These are phyloP conservation scores for Triticum dicoccoides DNA, from an alignment of 176 grass and related monocot species.

Conservation along the genomic window DNA sequence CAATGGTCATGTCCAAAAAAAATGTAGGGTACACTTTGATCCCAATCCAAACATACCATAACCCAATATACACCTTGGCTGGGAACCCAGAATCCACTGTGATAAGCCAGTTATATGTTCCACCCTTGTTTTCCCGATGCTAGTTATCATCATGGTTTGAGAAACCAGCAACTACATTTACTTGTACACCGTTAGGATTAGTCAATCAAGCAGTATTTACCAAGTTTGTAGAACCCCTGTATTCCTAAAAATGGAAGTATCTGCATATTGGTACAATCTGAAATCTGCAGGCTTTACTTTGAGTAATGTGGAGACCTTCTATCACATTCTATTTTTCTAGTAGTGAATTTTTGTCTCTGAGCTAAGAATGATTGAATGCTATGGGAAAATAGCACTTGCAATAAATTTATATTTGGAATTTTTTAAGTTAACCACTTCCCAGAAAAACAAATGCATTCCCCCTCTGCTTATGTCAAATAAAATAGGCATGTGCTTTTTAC, in stretches of 20 bases:
- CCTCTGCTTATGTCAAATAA: not conserved
- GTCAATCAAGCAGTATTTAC: not conserved
- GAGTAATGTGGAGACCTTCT: not conserved
- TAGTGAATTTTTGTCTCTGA: not conserved
- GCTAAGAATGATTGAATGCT: not conserved
- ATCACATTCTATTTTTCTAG: slow-evolving; percentile 3
- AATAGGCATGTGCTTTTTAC: not conserved
- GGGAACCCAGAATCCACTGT: not conserved
- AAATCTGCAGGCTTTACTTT: not conserved
- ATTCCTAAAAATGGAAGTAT: slow-evolving; percentile 10
- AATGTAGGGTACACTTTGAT: not conserved
- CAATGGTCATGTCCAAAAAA: not conserved
- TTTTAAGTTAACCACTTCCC: not conserved
- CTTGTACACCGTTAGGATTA: not conserved
- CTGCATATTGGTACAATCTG: not conserved
- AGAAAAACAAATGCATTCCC: not conserved
- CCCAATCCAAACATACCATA: not conserved
- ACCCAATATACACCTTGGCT: not conserved
- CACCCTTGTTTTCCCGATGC: not conserved
- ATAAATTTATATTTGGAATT: not conserved
- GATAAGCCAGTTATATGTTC: not conserved
- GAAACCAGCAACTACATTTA: slow-evolving; percentile 6
- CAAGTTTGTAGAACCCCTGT: slow-evolving; percentile 4
- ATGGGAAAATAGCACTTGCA: not conserved
- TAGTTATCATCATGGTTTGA: slow-evolving; percentile 15